Base-by-base conservation (phyloP, 768 basidiomycete genomes). In the Strobilomyces echinocephalus region DNA sequence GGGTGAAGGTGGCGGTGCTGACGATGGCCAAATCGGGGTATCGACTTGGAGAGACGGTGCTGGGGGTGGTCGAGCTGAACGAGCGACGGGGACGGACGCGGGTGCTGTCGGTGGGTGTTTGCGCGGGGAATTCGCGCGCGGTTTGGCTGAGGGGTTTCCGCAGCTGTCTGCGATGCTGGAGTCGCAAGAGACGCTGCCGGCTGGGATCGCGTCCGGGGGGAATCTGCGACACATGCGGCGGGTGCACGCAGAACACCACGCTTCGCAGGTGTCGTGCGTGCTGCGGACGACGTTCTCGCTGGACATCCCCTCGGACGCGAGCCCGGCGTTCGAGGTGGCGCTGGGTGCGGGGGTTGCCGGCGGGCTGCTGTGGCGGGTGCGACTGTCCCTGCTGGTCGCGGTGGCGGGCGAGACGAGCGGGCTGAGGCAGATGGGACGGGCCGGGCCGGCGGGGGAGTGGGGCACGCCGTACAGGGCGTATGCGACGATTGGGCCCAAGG, bases 11-110 rank as follows among this genome's bases (percentile, higher is more conserved):
- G 53, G 95, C 95, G 7, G 85, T 90, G 35, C 70, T 99, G 14
- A 97, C 94, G 0, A 90, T 99, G 58, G 84, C 89, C 24, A 97
- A 97, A 71, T 84, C 87, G 38, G 88, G 91, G 0, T 97, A 91
- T 69, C 73, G 95, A 18, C 80, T 97, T 0, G 95, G 95, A 4
- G 95, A 99, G 72, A 94, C 93, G 0, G 84, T 97, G 21, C 72
- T 85, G 42, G 95, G 95, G 3, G 84, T 95, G 0, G 85, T 99
- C 21, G 86, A 91, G 63, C 66, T 98, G 57, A 98, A 99, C 65
- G 80, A 84, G 28, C 75, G 82, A 35, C 72, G 71, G n/a, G 79
- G 86, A 6, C 72, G 81, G 35, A 78, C 87, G 14, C 74, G 87
- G n/a, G 95, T 97, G 0, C 66, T 97, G 41, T 88, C 92, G 75